Conservation (phyloP, 164 flowering plant genomes). For the Paratinospora sagittata region DNA sequence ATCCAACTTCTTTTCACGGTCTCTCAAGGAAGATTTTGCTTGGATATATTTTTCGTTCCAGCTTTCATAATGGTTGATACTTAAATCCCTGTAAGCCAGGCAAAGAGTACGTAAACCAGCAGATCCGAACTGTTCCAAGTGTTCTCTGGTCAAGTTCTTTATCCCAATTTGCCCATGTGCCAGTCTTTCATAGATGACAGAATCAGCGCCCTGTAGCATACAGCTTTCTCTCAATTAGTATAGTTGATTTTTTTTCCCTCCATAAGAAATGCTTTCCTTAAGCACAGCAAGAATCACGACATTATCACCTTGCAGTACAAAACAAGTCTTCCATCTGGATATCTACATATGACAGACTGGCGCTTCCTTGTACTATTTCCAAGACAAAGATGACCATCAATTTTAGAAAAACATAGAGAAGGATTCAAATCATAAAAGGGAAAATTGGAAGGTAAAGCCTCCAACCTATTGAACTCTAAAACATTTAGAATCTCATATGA, state of each 20-base stretch:
- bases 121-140: conserved; percentile 85
- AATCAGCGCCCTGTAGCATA: conserved; percentile 85
- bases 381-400: conserved; percentile 15
- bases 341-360: conserved; percentile 95
- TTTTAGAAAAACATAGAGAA: conserved; percentile 3
- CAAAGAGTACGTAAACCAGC: conserved; percentile 96
- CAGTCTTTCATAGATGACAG: conserved; percentile 84
- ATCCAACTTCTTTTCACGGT: conserved; percentile 96
- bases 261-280: conserved; percentile 5
- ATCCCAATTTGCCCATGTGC: conserved; percentile 48
- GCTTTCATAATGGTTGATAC: conserved; percentile 56
- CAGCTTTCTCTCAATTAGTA: conserved; percentile 2
- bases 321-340: conserved; percentile 87
- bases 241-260: conserved; percentile 3
- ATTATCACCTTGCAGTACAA: conserved; percentile 83
- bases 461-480: conserved; percentile 90
- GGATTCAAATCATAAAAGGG: neutral
- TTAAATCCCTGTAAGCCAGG: conserved; percentile 79
- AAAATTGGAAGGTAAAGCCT: neutral
- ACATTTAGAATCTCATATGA: conserved; percentile 89
- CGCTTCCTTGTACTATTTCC: conserved; percentile 83
- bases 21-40: conserved; percentile 88
- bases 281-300: conserved; percentile 7
- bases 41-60: conserved; percentile 98
- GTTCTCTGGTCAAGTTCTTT: conserved; percentile 60